Percentiles rank a stretch among this genome's conserved stretches.
Evolutionary conservation across 225 moss, liverwort and hornwort genomes (phyloP).

Genomic region (Sphagnum tenellum): DNA sequence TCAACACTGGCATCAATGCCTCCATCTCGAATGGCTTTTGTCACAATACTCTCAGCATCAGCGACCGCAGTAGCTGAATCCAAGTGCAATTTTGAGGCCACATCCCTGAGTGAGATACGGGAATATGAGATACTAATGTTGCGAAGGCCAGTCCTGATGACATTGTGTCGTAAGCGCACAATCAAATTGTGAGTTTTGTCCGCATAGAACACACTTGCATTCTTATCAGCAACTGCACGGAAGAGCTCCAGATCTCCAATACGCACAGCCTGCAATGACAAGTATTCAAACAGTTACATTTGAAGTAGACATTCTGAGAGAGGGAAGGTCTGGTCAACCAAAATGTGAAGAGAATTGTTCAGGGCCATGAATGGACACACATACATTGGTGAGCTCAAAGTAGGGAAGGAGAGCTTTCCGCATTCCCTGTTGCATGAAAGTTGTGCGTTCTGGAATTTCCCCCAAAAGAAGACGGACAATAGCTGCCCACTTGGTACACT

Average conservation of each 20-base stretch:
- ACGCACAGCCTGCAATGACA: conserved; percentile 65
- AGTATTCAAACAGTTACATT: no score
- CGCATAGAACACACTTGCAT: conserved; percentile 54
- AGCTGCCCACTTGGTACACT: conserved; percentile 97
- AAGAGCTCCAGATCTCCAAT: conserved; percentile 94
- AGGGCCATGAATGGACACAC: conserved; percentile 7
- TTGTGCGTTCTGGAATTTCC: conserved; percentile 96
- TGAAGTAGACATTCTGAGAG: neutral
- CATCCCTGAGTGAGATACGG: conserved; percentile 78
- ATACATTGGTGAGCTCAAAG: conserved; percentile 92
- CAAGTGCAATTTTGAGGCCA: conserved; percentile 80
- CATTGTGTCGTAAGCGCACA: conserved; percentile 90
- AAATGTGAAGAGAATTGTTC: no score
- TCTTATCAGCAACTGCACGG: conserved; percentile 75
- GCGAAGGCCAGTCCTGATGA: conserved; percentile 91
- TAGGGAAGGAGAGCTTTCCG: conserved; percentile 86
- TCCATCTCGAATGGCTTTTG: conserved; percentile 96
- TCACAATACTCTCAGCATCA: conserved; percentile 95
- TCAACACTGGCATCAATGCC: conserved; percentile 92
- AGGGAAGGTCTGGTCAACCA: neutral
- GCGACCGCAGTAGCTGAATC: conserved; percentile 86
- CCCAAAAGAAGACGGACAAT: conserved; percentile 90
- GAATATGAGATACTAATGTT: conserved; percentile 97
- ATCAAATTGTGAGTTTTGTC: conserved; percentile 96
- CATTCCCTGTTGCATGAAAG: conserved; percentile 97